These are phyloP conservation scores for Pichia thaimueangensis DNA, from an alignment of 805 yeast species.

Conservation along the genomic window DNA sequence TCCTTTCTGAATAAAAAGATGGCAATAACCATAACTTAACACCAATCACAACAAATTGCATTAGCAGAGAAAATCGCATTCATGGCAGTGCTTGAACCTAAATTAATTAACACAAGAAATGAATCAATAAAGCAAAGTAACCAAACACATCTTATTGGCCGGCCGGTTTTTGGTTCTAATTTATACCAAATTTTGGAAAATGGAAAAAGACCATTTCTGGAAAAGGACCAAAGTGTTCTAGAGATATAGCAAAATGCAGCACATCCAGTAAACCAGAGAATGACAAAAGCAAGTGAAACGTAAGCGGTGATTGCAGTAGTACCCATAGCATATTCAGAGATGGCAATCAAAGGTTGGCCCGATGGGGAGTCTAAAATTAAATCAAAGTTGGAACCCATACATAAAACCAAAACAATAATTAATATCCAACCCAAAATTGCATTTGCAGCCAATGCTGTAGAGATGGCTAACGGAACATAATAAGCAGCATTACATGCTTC, in stretches of 20 bases:
- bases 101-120: constrained; percentile 37
- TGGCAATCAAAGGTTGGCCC: constrained; percentile 49
- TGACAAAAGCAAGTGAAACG: constrained; percentile 41
- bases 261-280: constrained; percentile 47
- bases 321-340: constrained; percentile 45
- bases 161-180: constrained; percentile 33
- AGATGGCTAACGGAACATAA: constrained; percentile 53
- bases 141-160: constrained; percentile 42
- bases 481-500: constrained; percentile 50
- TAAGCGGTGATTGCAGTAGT: constrained; percentile 47
- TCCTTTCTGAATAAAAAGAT: constrained; percentile 38
- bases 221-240: constrained; percentile 50
- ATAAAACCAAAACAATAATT: constrained; percentile 40
- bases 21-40: constrained; percentile 41
- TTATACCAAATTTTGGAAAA: constrained; percentile 36
- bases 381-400: constrained; percentile 36
- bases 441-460: constrained; percentile 44
- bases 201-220: constrained; percentile 51
- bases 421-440: constrained; percentile 45
- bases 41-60: constrained; percentile 43
- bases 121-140: constrained; percentile 35
- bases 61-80: constrained; percentile 49
- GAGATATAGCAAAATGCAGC: constrained; percentile 45
- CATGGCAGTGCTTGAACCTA: constrained; percentile 40
- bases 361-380: constrained; percentile 28